Conservation (phyloP, 345 rosid species). For the Sonneratia caseolaris region DNA sequence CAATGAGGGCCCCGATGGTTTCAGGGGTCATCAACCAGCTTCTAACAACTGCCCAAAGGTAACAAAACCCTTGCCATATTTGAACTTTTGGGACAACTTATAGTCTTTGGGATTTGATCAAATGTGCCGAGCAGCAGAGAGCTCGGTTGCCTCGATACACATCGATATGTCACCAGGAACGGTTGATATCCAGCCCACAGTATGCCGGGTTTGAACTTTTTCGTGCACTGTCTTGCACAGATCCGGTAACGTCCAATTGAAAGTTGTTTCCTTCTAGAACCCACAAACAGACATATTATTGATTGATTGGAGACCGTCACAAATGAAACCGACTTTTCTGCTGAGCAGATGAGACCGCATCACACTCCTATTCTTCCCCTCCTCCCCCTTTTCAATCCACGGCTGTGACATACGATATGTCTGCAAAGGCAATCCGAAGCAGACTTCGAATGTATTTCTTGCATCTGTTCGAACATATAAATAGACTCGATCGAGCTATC, state of each 20-base stretch:
- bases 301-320: background rate
- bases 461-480: slow-evolving; percentile 75
- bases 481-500: too few species aligned
- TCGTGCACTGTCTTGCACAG: background rate
- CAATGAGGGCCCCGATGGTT: slow-evolving; percentile 98
- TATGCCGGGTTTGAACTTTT: slow-evolving; percentile 64
- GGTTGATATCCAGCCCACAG: slow-evolving; percentile 86
- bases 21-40: slow-evolving; percentile 94
- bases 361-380: background rate
- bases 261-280: background rate
- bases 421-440: slow-evolving; percentile 71
- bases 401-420: slow-evolving; percentile 74
- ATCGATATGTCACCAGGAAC: slow-evolving; percentile 99
- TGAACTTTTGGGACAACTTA: background rate
- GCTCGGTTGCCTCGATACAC: slow-evolving; percentile 73
- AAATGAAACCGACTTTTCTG: background rate
- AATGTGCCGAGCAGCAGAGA: slow-evolving; percentile 56
- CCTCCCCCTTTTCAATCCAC: slow-evolving; percentile 36
- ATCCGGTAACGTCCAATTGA: background rate
- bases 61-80: background rate
- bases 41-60: slow-evolving; percentile 89
- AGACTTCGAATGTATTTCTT: slow-evolving; percentile 76
- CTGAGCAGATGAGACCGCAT: background rate
- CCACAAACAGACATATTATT: background rate
- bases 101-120: background rate